Evolutionary conservation across 495 filamentous ascomycete genomes (phyloP), one percentile per base, ranked within the genome.

Genomic region (Hamigera avellanea): DNA sequence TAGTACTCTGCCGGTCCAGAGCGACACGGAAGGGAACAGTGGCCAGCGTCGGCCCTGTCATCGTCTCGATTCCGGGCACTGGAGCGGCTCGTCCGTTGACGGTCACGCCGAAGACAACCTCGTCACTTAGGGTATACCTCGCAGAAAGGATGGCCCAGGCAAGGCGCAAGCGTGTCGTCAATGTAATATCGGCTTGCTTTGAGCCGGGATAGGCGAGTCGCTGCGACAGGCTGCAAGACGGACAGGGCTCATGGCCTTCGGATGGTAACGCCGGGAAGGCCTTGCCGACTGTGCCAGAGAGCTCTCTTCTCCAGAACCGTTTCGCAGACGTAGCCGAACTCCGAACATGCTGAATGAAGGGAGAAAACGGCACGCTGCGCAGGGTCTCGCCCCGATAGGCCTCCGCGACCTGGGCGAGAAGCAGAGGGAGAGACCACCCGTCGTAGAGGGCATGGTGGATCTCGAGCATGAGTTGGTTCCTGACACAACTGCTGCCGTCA

Each of bases 401-500:
- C 14, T 16, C 18, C 13, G 21, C 10, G 5, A 67, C 39, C 25
- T 38, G 33, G 32, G 50, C 41, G 8, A 35, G 19, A n/a, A 41
- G 10, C 18, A 35, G 23, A 17, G 61, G 58, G 49, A 73, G 59
- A 6, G 59, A 67, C 66, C 71, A 75, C 4, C 72, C 74, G 37
- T 79, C 76, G 32, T 75, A 78, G 1, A 80, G 37, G 1, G 68
- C 66, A 38, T 80, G 75, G 39, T 78, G 75, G 35, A 69, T 21
- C n/a, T 31, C n/a, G n/a, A n/a, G n/a, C n/a, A n/a, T n/a, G n/a
- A n/a, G n/a, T n/a, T n/a, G n/a, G n/a, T n/a, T n/a, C n/a, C n/a
- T n/a, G n/a, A n/a, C n/a, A n/a, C n/a, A n/a, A n/a, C n/a, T n/a
- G n/a, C n/a, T n/a, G n/a, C n/a, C n/a, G n/a, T n/a, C n/a, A n/a